A percentile compares a stretch with the other conserved stretches of the same genome.
phyloP scores from a whole-genome alignment of 208 protist genomes.

The Acanthamoeba divionensis region DNA sequence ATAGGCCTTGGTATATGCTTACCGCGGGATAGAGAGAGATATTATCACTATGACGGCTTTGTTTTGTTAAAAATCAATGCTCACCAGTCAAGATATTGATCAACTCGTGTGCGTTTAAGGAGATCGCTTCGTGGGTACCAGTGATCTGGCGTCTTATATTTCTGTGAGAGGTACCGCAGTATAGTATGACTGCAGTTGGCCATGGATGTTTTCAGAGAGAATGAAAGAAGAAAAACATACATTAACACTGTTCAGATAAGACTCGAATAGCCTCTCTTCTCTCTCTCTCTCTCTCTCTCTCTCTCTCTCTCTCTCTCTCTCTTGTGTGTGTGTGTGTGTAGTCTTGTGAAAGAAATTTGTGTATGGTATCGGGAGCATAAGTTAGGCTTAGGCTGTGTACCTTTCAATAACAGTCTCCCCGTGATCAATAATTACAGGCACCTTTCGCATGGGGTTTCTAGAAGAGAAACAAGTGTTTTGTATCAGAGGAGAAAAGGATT shows the following conservation, averaged over 20 bases:
- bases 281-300: too few relatives aligned
- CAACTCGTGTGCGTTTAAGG: conserved; percentile 19
- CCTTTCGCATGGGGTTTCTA: conserved; percentile 31
- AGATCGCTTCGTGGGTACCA: conserved; percentile 25
- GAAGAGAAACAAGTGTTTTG: not conserved
- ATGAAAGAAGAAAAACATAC: not conserved
- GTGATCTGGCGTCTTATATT: not conserved
- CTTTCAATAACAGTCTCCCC: conserved; percentile 4
- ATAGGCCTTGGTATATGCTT: not conserved
- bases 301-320: too few relatives aligned
- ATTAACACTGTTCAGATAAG: not conserved
- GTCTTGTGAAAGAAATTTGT: too few relatives aligned
- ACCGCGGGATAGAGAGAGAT: not conserved
- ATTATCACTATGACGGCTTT: not conserved
- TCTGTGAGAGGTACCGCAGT: conserved; percentile 20
- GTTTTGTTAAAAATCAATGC: not conserved
- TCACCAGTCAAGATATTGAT: conserved; percentile 32
- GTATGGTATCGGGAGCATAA: too few relatives aligned
- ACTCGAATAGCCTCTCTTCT: too few relatives aligned
- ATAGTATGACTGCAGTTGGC: conserved; percentile 36
- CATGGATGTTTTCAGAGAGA: not conserved
- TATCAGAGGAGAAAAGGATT: not conserved
- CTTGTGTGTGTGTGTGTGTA: too few relatives aligned
- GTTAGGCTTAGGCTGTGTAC: too few relatives aligned
- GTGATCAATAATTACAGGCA: not conserved